phyloP scores from a whole-genome alignment of 2,329 filamentous ascomycete genomes.

The Nothopassalora personata region DNA sequence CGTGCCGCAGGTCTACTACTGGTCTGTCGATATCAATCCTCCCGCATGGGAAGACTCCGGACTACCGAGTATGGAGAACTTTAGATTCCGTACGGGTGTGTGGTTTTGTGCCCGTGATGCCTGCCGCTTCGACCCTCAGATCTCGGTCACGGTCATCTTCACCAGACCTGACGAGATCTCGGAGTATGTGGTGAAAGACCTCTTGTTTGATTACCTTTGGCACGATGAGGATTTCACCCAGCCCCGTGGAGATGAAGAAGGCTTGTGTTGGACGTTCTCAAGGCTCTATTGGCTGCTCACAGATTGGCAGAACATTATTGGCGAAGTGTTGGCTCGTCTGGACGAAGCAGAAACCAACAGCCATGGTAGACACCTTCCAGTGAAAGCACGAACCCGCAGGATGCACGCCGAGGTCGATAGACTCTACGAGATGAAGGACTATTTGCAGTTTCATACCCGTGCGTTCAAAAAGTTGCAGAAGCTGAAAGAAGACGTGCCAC shows the following conservation, averaged over 20 bases:
- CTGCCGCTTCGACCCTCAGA: constrained; percentile 26
- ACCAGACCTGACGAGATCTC: constrained; percentile 28
- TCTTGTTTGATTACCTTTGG: constrained; percentile 32
- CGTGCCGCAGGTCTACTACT: constrained; percentile 36
- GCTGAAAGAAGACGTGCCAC: constrained; percentile 28
- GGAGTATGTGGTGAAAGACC: constrained; percentile 31
- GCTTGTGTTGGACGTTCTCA: constrained; percentile 34
- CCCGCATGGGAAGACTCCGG: constrained; percentile 22
- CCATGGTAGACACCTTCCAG: constrained; percentile 30
- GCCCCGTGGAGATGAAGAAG: constrained; percentile 32
- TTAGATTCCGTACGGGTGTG: constrained; percentile 33
- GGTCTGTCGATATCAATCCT: constrained; percentile 32
- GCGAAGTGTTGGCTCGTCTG: constrained; percentile 30
- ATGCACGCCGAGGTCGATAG: constrained; percentile 34
- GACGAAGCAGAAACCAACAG: constrained; percentile 34
- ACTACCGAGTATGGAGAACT: constrained; percentile 28
- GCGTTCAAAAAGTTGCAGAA: constrained; percentile 34
- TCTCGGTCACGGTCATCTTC: constrained; percentile 34
- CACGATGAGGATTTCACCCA: constrained; percentile 30
- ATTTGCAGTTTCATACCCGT: constrained; percentile 32
- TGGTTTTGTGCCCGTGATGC: constrained; percentile 34
- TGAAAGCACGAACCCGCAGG: constrained; percentile 30
- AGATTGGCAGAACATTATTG: constrained; percentile 37
- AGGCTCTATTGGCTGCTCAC: constrained; percentile 33
- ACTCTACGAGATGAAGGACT: constrained; percentile 34